Evolutionary conservation across 805 yeast genomes (phyloP), one percentile per base, ranked within the genome.

Genomic region (Candida silvicultrix): DNA sequence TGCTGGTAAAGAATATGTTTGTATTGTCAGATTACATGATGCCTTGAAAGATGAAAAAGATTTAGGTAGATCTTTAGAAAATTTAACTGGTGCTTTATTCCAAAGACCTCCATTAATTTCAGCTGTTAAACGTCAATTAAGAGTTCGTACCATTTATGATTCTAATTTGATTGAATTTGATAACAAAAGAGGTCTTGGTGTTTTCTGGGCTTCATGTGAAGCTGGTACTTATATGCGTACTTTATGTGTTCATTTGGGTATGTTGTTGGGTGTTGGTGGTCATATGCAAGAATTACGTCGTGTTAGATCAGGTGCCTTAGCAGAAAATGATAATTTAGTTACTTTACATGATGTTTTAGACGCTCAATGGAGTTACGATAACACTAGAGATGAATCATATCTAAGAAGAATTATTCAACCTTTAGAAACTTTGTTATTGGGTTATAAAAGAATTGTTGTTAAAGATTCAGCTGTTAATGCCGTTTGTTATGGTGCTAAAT

Each of bases 211-310:
- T 49, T 86, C 96, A 38, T 94, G 99, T 79, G 99, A 94, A 76
- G 99, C 99, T 51, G 99, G 99, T 73, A 94, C 99, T 50, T 94
- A 94, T 73, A 94, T 94, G 97, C 86, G 99, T 80, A 94, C 99
- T 43, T 75, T 94, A 60, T 94, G 99, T 84, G 99, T 94, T 47
- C 99, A 94, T 71, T 75, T 94, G 62, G 99, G 99, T 74, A 90
- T 94, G 96, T 77, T 94, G 49, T 77, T 94, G 56, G 97, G 98
- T 62, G 97, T 89, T 57, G 99, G 99, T 68, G 99, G 98, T 58
- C 99, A 94, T 74, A 94, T 94, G 99, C 99, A 94, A 79, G 99
- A 94, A 74, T 83, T 94, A 62, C 89, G 99, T 74, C 90, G 99
- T 78, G 99, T 94, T 53, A 83, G 99, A 74, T 87, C 96, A 42